Evolutionary conservation across 371 early-diverging fungal species (phyloP), one percentile per base, ranked within the genome.

Genomic region (Globomyces sp.): DNA sequence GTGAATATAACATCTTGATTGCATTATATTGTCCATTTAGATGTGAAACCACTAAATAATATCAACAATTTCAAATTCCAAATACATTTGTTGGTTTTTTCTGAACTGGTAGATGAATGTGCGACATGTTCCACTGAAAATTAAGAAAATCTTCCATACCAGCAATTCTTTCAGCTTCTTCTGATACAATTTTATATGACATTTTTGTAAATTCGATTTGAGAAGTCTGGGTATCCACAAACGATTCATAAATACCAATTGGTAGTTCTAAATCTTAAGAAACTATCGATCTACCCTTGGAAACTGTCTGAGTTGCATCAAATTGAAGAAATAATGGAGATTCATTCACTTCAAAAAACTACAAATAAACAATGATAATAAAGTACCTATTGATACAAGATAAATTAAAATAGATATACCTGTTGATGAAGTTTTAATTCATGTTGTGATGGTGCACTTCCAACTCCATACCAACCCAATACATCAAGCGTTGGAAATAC

Each of bases 401-500:
- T 24, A 24, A 24, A 24, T 24, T 24, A 24, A 24, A 11, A 48
- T 52, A 4, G 42, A 64, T 37, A 55, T 77, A 88, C 89, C 80
- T 90, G 91, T 57, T 89, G 83, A 72, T 92, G 91, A 11, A 91
- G 74, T 50, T 84, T 79, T 40, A 91, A 72, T 49, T 92, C 91
- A 4, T 74, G 43, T 53, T 78, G 76, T 2, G 87, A 79, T 13
- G 90, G 90, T 4, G 68, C 68, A 1, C 77, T 52, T 8, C 91
- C 92, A 24, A 88, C 75, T 2, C 89, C 75, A 63, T 93, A 93
- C 94, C 94, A 93, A 1, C 94, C 94, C 68, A 93, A 80, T 59
- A 92, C 84, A 59, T 93, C 94, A 49, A 87, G 85, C 11, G 82
- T 77, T 1, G 92, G 91, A 72, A 91, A 93, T 39, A 93, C 94